Base-by-base conservation (phyloP, 2,329 filamentous ascomycete genomes). In the Cladophialophora psammophila region DNA sequence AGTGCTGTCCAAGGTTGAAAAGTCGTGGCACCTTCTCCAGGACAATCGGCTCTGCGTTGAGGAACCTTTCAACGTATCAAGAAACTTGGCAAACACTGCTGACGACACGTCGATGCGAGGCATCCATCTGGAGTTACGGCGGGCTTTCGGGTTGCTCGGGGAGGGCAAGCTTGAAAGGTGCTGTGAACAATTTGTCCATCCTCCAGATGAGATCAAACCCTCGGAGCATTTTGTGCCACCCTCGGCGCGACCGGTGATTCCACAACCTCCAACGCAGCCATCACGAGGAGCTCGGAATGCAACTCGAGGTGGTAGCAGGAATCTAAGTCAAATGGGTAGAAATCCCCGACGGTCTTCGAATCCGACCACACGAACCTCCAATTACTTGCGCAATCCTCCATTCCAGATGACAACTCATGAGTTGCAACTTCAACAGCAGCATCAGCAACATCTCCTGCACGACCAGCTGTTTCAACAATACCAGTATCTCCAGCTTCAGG, bases 61-160 rank as follows among this genome's bases (percentile, higher is more conserved):
- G 77, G 95, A 99, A 78, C 95, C 95, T 0, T 99, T 99, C 83
- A 99, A 97, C 74, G 90, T 86, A 3, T 85, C 86, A 40, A 88
- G 95, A 50, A 99, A 99, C 77, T 84, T 99, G 54, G 95, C 94
- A 50, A 99, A 99, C 74, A 98, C 95, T 1, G 95, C 93, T 8
- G 95, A 99, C 76, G 94, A 97, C 76, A 96, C 92, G 52, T 94
- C 95, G 0, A 97, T 97, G 80, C 88, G 91, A 59, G 95, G 95
- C 1, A 86, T 99, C 35, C 95, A 99, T 77, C 79, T 93, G 72
- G 95, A 99, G 79, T 83, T 99, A 58, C 88, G 95, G 68, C 87
- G 93, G 71, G 95, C 95, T 0, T 98, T 97, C 76, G 91, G 93
- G 65, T 80, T 93, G 63, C 87, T 97, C 18, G 88, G 91, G 1